Base-by-base conservation (phyloP, 208 protist species). In the Strigomonas culicis region DNA sequence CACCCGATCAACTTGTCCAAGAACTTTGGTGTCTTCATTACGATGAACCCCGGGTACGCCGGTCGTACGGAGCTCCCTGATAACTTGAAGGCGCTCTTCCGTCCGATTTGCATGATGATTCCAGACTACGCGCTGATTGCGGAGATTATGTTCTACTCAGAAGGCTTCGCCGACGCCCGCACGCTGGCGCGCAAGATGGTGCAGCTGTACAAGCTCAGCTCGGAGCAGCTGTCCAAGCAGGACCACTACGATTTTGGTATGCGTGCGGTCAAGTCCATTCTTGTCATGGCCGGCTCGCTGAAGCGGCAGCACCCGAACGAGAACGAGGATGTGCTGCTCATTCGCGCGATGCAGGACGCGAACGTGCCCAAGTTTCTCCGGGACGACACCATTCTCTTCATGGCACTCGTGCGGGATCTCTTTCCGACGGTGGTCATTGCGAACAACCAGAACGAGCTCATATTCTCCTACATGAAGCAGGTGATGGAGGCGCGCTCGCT, bases 11-110 rank as follows among this genome's bases (percentile, higher is more conserved):
- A 75, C 25, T 77, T 98, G 25, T 94, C 91, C 75, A 85, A 70
- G 43, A 96, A 97, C 68, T 97, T 98, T 74, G 94, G 96, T 70
- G 94, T 98, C 32, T 98, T 98, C 71, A 97, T 99, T 72, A 99
- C 97, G 21, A 99, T 99, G 97, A 99, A 99, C 68, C 97, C 97
- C 41, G 97, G 96, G 52, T 99, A 99, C 80, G 95, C 98, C 17
- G 98, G 98, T 7, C 92, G 98, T 70, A 97, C 93, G 15, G 95
- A 98, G 70, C 89, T 99, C 44, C 98, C 98, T 2, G 98, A 99
- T 71, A 99, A 99, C 77, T 69, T 99, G 11, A 99, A 99, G 79
- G 92, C 93, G 39, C 77, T 99, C n/a, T 98, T 99, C 79, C 90
- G 97, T 19, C 97, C 97, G 3, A 97, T 98, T 32, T 97, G 97